Evolutionary conservation across 2,329 filamentous ascomycete genomes (phyloP).

Genomic region (Alternaria sp.): DNA sequence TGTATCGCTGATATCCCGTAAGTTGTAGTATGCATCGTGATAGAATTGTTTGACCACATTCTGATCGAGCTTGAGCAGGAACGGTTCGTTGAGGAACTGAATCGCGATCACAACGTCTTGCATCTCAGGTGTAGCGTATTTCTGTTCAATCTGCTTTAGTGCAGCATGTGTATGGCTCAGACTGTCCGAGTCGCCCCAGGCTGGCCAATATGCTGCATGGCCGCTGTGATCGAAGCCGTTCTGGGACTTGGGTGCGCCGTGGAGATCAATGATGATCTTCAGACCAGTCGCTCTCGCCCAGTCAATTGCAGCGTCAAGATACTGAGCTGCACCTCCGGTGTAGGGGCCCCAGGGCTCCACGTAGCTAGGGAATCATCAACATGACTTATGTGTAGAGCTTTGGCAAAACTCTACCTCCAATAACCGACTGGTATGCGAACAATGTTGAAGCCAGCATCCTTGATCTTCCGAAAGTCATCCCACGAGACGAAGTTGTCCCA

Average conservation of each 20-base stretch:
- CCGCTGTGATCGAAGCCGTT: slow-evolving; percentile 72
- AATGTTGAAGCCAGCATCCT: slow-evolving; percentile 65
- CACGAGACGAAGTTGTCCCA: slow-evolving; percentile 62
- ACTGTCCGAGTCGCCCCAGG: slow-evolving; percentile 59
- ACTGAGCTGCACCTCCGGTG: slow-evolving; percentile 60
- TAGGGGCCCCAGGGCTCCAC: slow-evolving; percentile 58
- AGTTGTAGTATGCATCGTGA: slow-evolving; percentile 62
- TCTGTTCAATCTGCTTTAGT: slow-evolving; percentile 64
- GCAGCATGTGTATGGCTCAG: slow-evolving; percentile 62
- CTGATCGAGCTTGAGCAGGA: slow-evolving; percentile 57
- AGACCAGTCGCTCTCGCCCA: slow-evolving; percentile 64
- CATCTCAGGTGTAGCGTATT: slow-evolving; percentile 63
- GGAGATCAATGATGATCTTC: slow-evolving; percentile 67
- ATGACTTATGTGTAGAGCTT: not conserved
- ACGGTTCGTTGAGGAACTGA: slow-evolving; percentile 66
- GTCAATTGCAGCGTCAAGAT: slow-evolving; percentile 64
- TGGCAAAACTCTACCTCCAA: slow-evolving; percentile 59
- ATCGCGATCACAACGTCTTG: slow-evolving; percentile 68
- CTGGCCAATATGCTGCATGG: slow-evolving; percentile 53
- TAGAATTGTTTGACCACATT: slow-evolving; percentile 63
- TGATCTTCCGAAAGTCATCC: slow-evolving; percentile 65
- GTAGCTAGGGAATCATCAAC: slow-evolving; percentile 3
- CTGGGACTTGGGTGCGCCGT: slow-evolving; percentile 62
- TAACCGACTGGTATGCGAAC: slow-evolving; percentile 68
- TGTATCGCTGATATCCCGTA: slow-evolving; percentile 56